Base-by-base conservation (phyloP, 148 eudicot species). In the Spergularia marina region DNA sequence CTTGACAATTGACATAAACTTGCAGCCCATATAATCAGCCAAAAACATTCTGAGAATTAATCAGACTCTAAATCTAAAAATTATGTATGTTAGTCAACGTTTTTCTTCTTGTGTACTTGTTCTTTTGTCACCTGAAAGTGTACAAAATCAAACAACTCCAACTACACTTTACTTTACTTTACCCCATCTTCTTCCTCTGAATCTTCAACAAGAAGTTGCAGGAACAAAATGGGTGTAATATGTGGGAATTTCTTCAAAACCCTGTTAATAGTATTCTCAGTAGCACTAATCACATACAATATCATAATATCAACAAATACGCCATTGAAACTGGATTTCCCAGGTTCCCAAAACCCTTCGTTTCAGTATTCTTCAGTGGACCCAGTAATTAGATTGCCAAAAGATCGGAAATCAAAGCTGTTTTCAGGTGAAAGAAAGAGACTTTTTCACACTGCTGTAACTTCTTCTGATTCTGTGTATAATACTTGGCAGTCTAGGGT, bases 401-500 rank as follows among this genome's bases (percentile, higher is more conserved):
- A 44, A 17, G 82, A 89, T 20, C 75, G 84, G 2, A 84, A 78
- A 79, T 77, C 80, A 6, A 68, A 72, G 57, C 39, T 63, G 36
- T 76, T 68, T 20, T 68, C 53, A 9, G 17, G 71, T 44, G 81
- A 73, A 63, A 70, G 30, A 10, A 84, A 79, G 78, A 78, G 99
- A 65, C 81, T 90, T 36, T 96, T 96, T 55, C 99, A 96, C 59
- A 96, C 99, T 11, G 97, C 99, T 2, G 94, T 96, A 0, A 96
- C 99, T 5, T 78, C 99, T n/a, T 91, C 99, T 7, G 94, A 91
- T 77, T 87, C 94, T 2, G 84, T 96, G 40, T 96, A 96, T 74
- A 96, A 87, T 71, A 88, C 94, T 12, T 96, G 99, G 99, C 99
- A 96, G 86, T 87, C 89, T 66, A 86, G 99, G 82, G 81, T 96